phyloP scores from a whole-genome alignment of 2,329 filamentous ascomycete genomes.

The Dactylellina drechsleri region DNA sequence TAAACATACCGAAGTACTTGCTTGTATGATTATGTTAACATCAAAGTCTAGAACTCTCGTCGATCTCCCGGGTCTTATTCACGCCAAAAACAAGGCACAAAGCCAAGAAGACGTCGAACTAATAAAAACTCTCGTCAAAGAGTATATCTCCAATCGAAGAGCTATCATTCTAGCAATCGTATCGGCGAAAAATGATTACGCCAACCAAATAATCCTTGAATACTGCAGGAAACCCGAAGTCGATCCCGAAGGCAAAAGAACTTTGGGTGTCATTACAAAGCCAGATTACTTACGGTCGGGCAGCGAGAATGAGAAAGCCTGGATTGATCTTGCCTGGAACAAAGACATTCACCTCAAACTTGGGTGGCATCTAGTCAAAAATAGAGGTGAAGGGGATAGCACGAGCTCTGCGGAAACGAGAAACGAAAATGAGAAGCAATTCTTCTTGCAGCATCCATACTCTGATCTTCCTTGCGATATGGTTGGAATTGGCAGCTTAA shows the following conservation, averaged over 20 bases:
- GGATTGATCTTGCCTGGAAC: conserved; percentile 52
- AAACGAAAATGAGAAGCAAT: conserved; percentile 33
- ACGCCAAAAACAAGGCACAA: conserved; percentile 64
- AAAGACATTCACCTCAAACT: conserved; percentile 58
- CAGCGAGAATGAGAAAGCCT: conserved; percentile 62
- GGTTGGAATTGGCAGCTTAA: conserved; percentile 21
- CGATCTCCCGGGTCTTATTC: conserved; percentile 69
- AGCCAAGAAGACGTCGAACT: conserved; percentile 63
- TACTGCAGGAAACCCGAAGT: conserved; percentile 61
- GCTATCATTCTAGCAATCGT: conserved; percentile 71
- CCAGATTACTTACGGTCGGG: conserved; percentile 64
- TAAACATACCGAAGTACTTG: too few relatives aligned
- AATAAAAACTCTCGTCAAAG: conserved; percentile 64
- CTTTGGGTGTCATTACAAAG: conserved; percentile 70
- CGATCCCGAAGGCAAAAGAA: conserved; percentile 64
- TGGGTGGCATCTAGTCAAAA: conserved; percentile 69
- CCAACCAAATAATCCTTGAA: conserved; percentile 69
- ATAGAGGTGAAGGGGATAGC: conserved; percentile 61
- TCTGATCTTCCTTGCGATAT: conserved; percentile 22
- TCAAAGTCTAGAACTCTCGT: conserved; percentile 65
- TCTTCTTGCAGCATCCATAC: conserved; percentile 20
- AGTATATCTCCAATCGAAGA: conserved; percentile 68
- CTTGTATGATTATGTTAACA: too few relatives aligned
- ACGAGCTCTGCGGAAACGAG: conserved; percentile 15
- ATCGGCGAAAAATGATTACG: conserved; percentile 65